A percentile compares a stretch with the other conserved stretches of the same genome.
These are phyloP conservation scores for Acacia acuminata DNA, from an alignment of 306 rosid species.

Conservation along the genomic window DNA sequence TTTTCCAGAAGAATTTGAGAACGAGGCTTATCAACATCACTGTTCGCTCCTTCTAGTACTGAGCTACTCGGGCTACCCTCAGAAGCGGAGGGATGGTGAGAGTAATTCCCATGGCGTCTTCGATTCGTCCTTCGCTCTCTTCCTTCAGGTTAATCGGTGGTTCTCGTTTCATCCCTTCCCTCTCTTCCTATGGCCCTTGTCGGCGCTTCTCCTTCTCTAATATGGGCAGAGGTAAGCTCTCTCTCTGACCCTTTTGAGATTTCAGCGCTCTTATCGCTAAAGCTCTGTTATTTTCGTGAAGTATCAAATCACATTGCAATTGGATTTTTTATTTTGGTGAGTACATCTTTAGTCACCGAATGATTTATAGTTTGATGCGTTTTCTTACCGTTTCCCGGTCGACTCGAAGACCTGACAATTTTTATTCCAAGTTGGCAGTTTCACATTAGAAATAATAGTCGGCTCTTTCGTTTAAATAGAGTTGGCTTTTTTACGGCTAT, in stretches of 20 bases:
- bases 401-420: not conserved
- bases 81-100: conserved; percentile 47
- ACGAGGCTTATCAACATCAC: not conserved
- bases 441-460: not conserved
- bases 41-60: not conserved
- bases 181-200: conserved; percentile 44
- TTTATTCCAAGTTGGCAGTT: not conserved
- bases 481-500: not conserved
- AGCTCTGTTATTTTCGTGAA: not conserved
- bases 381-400: not conserved
- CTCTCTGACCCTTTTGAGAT: not conserved
- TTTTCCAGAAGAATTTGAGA: not conserved
- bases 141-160: conserved; percentile 50
- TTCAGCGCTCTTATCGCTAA: not conserved
- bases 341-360: not conserved
- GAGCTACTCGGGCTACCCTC: not conserved
- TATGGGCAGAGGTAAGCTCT: conserved; percentile 47
- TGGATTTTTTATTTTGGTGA: not conserved
- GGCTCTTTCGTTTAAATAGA: not conserved
- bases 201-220: conserved; percentile 48
- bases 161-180: conserved; percentile 47
- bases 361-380: not conserved
- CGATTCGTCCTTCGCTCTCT: conserved; percentile 76
- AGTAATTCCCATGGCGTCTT: conserved; percentile 73
- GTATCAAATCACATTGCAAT: not conserved